These are phyloP conservation scores for Pseudonectria buxi DNA, from an alignment of 2,329 filamentous ascomycete species.

Conservation along the genomic window DNA sequence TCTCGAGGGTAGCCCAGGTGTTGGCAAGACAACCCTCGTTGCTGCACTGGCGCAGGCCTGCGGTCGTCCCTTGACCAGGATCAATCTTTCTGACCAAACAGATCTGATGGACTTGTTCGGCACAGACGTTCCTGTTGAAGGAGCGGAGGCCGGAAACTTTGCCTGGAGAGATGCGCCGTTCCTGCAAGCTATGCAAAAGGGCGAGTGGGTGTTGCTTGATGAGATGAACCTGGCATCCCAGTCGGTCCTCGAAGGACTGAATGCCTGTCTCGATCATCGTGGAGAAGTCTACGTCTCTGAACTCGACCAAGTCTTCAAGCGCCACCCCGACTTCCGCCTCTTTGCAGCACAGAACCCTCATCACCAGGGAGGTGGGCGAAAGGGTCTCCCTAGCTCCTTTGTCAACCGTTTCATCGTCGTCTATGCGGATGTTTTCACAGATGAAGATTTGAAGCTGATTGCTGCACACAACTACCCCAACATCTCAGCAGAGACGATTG, in stretches of 20 bases:
- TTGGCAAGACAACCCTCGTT: slow-evolving; percentile 93
- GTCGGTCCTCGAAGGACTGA: slow-evolving; percentile 90
- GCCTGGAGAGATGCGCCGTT: slow-evolving; percentile 95
- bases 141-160: slow-evolving; percentile 84
- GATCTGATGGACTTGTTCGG: slow-evolving; percentile 97
- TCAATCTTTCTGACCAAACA: slow-evolving; percentile 97
- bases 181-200: slow-evolving; percentile 90
- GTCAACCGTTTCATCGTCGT: slow-evolving; percentile 98
- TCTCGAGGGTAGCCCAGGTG: slow-evolving; percentile 93
- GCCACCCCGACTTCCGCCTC: slow-evolving; percentile 83
- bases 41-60: slow-evolving; percentile 74
- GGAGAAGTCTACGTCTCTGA: slow-evolving; percentile 95
- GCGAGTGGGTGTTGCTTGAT: slow-evolving; percentile 93
- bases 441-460: slow-evolving; percentile 75
- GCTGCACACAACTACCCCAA: slow-evolving; percentile 69
- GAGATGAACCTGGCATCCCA: slow-evolving; percentile 99
- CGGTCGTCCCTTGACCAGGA: slow-evolving; percentile 77
- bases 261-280: slow-evolving; percentile 92
- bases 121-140: slow-evolving; percentile 91
- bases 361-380: slow-evolving; percentile 91
- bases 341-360: slow-evolving; percentile 98
- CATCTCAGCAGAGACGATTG: slow-evolving; percentile 52
- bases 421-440: slow-evolving; percentile 83
- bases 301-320: slow-evolving; percentile 85
- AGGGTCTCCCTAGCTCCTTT: slow-evolving; percentile 90